Evolutionary conservation across 768 basidiomycete species (phyloP), one percentile per base, ranked within the genome.

Genomic region (Sporobolomyces roseus): DNA sequence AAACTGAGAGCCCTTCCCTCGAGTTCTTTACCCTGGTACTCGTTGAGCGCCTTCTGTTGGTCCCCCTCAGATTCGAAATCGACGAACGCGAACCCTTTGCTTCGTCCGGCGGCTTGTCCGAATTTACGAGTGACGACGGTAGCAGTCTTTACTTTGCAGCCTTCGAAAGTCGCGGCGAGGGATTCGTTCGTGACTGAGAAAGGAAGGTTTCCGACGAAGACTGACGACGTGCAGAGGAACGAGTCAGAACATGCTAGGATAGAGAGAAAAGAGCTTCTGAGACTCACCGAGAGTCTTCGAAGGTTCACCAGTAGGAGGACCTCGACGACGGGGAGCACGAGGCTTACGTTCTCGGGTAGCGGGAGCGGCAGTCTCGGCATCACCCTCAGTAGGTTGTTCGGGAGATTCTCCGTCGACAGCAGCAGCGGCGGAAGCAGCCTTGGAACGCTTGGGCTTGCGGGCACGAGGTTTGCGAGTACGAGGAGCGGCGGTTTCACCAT

Each of bases 51-150:
- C 82, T 92, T 91, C 79, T 87, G 79, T 82, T 99, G 94, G 80
- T 93, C 87, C 75, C 86, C 89, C 79, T 92, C 88, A 74, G 82
- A 82, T 69, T 89, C 91, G 71, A 96, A 91, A 75, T 98, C 93
- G 77, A 99, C 94, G 77, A 99, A 99, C 60, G 92, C 94, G 79
- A 93, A 98, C 64, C 94, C 94, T 81, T 94, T 94, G 84, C 89
- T 91, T 80, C 86, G 89, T 29, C 72, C 72, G 79, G 88, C 85
- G 77, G 88, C 88, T 49, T 85, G 84, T 5, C 90, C 91, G 84
- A 85, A 91, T 75, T 87, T 86, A 77, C 87, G 84, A 78, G 87
- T 86, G 75, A 97, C 91, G 72, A 99, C 89, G 73, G 90, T 90
- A 70, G 93, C 93, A 74, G 88, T 88, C 77, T 84, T 82, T 73